Conservation (phyloP, 2,329 filamentous ascomycete genomes). For the Botryotinia convoluta region DNA sequence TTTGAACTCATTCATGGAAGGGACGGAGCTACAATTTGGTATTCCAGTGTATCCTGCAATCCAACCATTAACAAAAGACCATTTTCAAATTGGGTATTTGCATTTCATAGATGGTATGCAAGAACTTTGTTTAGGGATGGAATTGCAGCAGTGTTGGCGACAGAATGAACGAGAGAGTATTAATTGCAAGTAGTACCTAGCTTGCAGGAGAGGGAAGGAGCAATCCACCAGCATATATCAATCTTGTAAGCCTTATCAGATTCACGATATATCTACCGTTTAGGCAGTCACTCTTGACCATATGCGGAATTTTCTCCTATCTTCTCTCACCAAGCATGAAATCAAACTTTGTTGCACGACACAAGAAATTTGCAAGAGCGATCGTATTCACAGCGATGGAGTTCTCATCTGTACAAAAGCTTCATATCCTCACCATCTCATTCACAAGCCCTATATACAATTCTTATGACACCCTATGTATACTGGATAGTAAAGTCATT, state of each 20-base stretch:
- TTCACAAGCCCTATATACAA: background rate
- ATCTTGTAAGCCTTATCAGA: background rate
- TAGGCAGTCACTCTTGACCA: background rate
- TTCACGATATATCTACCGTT: too few relatives aligned
- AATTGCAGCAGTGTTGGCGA: background rate
- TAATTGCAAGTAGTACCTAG: too few relatives aligned
- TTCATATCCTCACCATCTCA: background rate
- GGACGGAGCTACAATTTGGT: background rate
- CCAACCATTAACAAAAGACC: background rate
- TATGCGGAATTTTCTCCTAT: background rate
- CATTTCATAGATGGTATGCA: slow-evolving; percentile 7
- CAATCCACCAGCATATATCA: background rate
- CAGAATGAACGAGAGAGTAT: background rate
- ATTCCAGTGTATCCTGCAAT: background rate
- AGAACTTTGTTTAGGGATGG: background rate
- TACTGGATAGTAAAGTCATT: background rate
- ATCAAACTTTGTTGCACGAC: background rate
- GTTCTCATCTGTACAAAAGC: background rate
- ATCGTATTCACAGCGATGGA: background rate
- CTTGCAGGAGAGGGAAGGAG: background rate
- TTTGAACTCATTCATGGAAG: slow-evolving; percentile 4
- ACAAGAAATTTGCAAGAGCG: background rate
- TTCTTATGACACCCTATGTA: background rate
- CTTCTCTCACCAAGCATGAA: background rate
- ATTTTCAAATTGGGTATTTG: background rate